Evolutionary conservation across 805 yeast genomes (phyloP).

Genomic region (Wickerhamomyces strasburgensis): DNA sequence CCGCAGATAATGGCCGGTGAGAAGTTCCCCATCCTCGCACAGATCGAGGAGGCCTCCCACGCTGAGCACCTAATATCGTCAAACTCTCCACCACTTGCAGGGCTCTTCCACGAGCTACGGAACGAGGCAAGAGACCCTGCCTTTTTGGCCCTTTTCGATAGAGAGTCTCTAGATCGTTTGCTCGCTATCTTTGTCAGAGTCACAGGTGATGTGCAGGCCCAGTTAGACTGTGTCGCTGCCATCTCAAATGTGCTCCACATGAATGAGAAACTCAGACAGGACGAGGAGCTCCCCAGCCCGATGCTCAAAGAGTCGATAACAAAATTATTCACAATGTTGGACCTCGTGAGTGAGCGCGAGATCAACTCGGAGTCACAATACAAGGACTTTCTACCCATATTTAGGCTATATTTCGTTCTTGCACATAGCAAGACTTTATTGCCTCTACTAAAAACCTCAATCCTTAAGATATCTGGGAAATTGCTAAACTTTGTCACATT

Average conservation of each 20-base stretch:
- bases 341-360: slow-evolving; percentile 22
- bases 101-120: slow-evolving; percentile 11
- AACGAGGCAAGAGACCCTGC: slow-evolving; percentile 11
- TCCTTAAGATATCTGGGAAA: slow-evolving; percentile 20
- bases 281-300: background rate
- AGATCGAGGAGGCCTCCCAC: slow-evolving; percentile 4
- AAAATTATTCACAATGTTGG: slow-evolving; percentile 13
- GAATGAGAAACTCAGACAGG: slow-evolving; percentile 15
- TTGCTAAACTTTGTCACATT: slow-evolving; percentile 23
- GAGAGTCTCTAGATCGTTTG: slow-evolving; percentile 5
- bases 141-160: slow-evolving; percentile 15
- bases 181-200: slow-evolving; percentile 9
- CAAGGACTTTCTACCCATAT: slow-evolving; percentile 23
- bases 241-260: slow-evolving; percentile 20
- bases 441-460: slow-evolving; percentile 10
- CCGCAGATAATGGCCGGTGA: background rate
- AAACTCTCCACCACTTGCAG: slow-evolving; percentile 5
- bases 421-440: slow-evolving; percentile 14
- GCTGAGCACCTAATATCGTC: slow-evolving; percentile 1
- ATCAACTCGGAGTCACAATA: slow-evolving; percentile 23
- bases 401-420: slow-evolving; percentile 22
- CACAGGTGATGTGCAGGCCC: slow-evolving; percentile 9
- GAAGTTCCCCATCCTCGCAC: background rate
- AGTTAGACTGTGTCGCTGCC: slow-evolving; percentile 18
- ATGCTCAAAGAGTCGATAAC: slow-evolving; percentile 8